Evolutionary conservation across 495 filamentous ascomycete genomes (phyloP).

Genomic region (Xylaria scruposa): DNA sequence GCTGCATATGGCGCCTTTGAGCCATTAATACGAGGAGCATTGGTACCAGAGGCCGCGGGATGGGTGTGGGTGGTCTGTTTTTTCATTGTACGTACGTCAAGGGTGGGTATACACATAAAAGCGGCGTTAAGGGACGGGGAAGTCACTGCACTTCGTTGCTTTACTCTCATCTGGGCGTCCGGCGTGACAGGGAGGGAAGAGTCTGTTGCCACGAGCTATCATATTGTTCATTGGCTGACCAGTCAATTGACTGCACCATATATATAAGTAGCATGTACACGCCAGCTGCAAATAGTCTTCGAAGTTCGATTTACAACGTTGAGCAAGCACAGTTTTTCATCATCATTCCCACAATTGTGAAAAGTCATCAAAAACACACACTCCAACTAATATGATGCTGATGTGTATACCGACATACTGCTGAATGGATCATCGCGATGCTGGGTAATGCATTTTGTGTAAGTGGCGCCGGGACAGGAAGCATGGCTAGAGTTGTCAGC

Average conservation of each 20-base stretch:
- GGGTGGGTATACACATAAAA: conserved; percentile 47
- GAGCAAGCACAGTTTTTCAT: too few species aligned
- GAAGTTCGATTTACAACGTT: not conserved
- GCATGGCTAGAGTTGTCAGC: not conserved
- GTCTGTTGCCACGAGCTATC: conserved; percentile 26
- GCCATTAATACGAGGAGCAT: conserved; percentile 31
- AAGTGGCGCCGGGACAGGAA: not conserved
- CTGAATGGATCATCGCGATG: not conserved
- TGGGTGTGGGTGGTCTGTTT: conserved; percentile 21
- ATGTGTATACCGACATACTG: not conserved
- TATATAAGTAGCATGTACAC: conserved; percentile 42
- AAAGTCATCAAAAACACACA: not conserved
- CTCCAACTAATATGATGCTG: not conserved
- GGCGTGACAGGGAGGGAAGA: conserved; percentile 21
- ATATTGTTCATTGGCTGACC: conserved; percentile 27
- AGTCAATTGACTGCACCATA: conserved; percentile 22
- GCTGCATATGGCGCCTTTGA: conserved; percentile 38
- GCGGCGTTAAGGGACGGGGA: conserved; percentile 38
- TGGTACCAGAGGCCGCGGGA: conserved; percentile 24
- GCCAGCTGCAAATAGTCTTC: conserved; percentile 26
- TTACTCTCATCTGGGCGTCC: conserved; percentile 32
- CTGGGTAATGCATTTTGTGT: not conserved
- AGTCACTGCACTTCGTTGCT: conserved; percentile 23
- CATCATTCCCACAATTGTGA: too few species aligned
- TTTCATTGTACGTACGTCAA: conserved; percentile 37